phyloP scores from a whole-genome alignment of 139 green algal species.

The Tetratostichococcus sp. region DNA sequence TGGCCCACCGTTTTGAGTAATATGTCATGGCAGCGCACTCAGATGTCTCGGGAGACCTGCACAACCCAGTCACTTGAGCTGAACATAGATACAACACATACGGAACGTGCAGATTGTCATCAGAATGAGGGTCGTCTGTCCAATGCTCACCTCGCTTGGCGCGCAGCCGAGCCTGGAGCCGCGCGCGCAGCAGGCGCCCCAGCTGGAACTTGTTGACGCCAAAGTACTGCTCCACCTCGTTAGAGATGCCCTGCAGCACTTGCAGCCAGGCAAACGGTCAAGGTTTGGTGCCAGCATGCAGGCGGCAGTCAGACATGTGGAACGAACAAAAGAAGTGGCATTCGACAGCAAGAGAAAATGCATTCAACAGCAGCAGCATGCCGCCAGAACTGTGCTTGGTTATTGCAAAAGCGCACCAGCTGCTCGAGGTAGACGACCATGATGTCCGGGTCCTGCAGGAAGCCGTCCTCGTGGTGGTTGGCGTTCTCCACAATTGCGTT shows the following conservation, averaged over 20 bases:
- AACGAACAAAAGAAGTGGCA: too few relatives aligned
- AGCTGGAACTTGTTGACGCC: slow-evolving; percentile 17
- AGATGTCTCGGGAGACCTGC: too few relatives aligned
- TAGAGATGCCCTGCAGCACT: slow-evolving; percentile 11
- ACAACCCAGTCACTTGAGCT: too few relatives aligned
- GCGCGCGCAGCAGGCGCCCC: slow-evolving; percentile 5
- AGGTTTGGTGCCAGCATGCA: too few relatives aligned
- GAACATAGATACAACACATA: too few relatives aligned
- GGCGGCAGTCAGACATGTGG: too few relatives aligned
- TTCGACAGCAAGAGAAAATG: not conserved
- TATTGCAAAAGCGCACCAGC: not conserved
- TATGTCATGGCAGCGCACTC: too few relatives aligned
- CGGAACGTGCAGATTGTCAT: too few relatives aligned
- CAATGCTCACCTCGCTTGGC: not conserved
- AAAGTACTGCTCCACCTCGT: slow-evolving; percentile 7
- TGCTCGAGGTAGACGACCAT: slow-evolving; percentile 17
- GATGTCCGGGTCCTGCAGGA: slow-evolving; percentile 11
- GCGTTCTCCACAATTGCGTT: not conserved
- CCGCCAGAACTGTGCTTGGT: not conserved
- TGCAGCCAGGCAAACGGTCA: too few relatives aligned
- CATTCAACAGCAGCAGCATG: not conserved
- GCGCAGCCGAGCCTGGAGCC: slow-evolving; percentile 3
- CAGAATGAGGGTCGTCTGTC: too few relatives aligned
- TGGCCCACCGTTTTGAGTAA: too few relatives aligned
- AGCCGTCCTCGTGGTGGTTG: slow-evolving; percentile 1